A percentile compares a stretch with the other conserved stretches of the same genome.
phyloP scores from a whole-genome alignment of 2,329 filamentous ascomycete species.

The Endoconidiophora laricicola region DNA sequence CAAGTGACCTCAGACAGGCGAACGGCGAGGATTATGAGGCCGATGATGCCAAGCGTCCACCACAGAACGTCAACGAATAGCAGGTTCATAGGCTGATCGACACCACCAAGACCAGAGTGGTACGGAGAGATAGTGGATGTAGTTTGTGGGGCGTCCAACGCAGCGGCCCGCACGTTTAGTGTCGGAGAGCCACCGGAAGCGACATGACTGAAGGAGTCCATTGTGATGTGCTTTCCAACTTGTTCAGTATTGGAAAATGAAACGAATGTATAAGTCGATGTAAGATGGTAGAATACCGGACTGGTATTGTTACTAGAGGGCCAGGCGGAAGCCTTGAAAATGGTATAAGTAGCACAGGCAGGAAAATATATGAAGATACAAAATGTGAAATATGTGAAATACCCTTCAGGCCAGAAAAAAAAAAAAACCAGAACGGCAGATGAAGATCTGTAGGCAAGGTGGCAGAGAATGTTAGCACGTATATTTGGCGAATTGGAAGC shows the following conservation, averaged over 20 bases:
- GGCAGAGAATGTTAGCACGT: no score
- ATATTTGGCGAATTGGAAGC: no score
- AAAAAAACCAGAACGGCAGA: not conserved
- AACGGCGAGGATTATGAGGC: constrained; percentile 34
- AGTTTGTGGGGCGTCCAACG: constrained; percentile 16
- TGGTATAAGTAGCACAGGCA: not conserved
- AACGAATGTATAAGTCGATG: not conserved
- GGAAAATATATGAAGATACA: not conserved
- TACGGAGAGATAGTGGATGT: constrained; percentile 38
- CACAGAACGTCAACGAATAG: constrained; percentile 40
- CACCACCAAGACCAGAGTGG: constrained; percentile 39
- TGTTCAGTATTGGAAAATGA: not conserved
- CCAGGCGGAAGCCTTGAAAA: no score
- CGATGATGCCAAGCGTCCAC: constrained; percentile 43
- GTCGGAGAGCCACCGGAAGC: constrained; percentile 18
- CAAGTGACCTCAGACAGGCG: constrained; percentile 37
- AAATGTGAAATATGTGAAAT: no score
- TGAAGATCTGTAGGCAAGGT: not conserved
- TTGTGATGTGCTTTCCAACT: not conserved
- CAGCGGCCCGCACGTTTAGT: constrained; percentile 17
- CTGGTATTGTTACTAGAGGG: not conserved
- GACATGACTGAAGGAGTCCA: constrained; percentile 1
- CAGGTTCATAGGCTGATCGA: constrained; percentile 41
- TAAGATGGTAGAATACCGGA: not conserved
- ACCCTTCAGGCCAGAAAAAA: not conserved